Base-by-base conservation (phyloP, 1,284 basidiomycete genomes). In the Caloboletus firmus region DNA sequence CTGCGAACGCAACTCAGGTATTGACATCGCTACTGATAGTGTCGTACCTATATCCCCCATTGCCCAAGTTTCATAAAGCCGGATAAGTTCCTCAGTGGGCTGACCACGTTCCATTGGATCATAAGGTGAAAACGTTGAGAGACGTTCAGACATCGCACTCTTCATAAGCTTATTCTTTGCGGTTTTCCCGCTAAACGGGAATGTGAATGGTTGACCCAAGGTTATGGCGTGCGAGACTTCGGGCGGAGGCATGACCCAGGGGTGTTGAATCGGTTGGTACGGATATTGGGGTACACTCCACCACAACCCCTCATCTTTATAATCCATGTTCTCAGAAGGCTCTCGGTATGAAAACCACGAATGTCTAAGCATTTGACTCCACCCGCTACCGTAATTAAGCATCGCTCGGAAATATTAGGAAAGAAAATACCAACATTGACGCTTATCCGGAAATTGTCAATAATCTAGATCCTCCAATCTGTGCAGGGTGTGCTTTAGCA, bases 51-150 rank as follows among this genome's bases (percentile, higher is more conserved):
- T 69, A 7, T 66, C 59, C 2, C 71, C 67, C 51, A 54, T 59
- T 30, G 66, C 71, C 67, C 67, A 69, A 1, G 67, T 69, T 36
- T 69, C 70, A 39, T 69, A 69, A 3, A 72, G 68, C 22, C 67
- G 63, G 26, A 68, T 37, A 15, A 69, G 68, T 47, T 69, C 67
- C 24, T 72, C 71, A 3, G 67, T 72, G 24, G 67, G 67, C 20
- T 56, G 64, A n/a, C 67, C 67, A 13, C 67, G 69, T 1, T 69
- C 61, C 49, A 36, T 54, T 3, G 67, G 69, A 42, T 72, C 66
- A 30, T 54, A 58, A 11, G 65, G 44, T 0, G 71, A 69, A 43
- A 69, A 69, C 0, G 70, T 72, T 2, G 67, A 69, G 37, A 69
- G 65, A 10, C 67, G 68, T 44, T 69, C 67, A 7, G 67, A 69